phyloP scores from a whole-genome alignment of 768 basidiomycete genomes.

The Auriscalpium microsporum region DNA sequence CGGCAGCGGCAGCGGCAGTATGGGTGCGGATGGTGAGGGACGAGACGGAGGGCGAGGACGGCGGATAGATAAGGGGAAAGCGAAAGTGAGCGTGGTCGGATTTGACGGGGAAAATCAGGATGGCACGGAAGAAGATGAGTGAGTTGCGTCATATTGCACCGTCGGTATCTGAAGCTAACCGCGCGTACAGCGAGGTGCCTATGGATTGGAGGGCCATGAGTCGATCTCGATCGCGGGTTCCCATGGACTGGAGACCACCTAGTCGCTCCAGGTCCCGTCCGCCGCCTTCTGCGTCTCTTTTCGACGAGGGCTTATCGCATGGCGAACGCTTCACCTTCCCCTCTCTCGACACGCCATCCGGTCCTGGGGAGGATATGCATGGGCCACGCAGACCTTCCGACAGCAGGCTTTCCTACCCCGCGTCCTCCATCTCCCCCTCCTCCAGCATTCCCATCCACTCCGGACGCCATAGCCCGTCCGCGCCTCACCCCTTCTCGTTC shows the following conservation, averaged over 20 bases:
- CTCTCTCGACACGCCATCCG: constrained; percentile 16
- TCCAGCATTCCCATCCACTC: constrained; percentile 21
- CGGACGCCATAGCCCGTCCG: constrained; percentile 27
- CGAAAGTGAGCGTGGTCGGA: constrained; percentile 67
- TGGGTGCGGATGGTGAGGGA: constrained; percentile 12
- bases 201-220: constrained; percentile 96
- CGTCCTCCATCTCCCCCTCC: constrained; percentile 15
- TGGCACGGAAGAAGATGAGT: constrained; percentile 67
- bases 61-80: constrained; percentile 73
- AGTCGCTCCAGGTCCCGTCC: constrained; percentile 74
- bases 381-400: constrained; percentile 28
- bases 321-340: constrained; percentile 14
- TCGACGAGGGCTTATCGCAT: constrained; percentile 18
- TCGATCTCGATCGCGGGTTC: constrained; percentile 80
- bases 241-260: constrained; percentile 85
- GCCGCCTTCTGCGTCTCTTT: constrained; percentile 35
- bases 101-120: constrained; percentile 75
- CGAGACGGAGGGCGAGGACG: constrained; percentile 53
- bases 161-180: constrained; percentile 17
- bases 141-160: constrained; percentile 29
- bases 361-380: constrained; percentile 32
- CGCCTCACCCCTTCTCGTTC: constrained; percentile 8
- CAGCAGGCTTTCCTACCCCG: constrained; percentile 15
- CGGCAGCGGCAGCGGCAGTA: constrained; percentile 3
- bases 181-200: constrained; percentile 38